Evolutionary conservation across 345 rosid species (phyloP).

Genomic region (Salix brachista): DNA sequence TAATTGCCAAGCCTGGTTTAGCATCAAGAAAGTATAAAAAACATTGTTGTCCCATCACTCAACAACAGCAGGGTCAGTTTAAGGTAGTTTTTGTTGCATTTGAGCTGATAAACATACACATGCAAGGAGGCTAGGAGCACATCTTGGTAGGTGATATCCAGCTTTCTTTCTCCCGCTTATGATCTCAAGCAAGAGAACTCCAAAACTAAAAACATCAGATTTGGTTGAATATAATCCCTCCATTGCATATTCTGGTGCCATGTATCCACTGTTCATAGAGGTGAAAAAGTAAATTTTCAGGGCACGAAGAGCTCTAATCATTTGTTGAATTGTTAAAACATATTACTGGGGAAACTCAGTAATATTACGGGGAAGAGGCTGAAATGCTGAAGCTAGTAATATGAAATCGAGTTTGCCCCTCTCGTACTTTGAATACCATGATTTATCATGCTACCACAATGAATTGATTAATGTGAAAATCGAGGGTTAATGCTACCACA

Average conservation of each 20-base stretch:
- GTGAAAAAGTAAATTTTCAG: background rate
- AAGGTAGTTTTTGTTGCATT: too few relatives aligned
- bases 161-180: slow-evolving; percentile 41
- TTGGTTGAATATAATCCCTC: slow-evolving; percentile 46
- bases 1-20: slow-evolving; percentile 5
- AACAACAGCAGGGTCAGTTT: too few relatives aligned
- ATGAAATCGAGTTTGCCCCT: too few relatives aligned
- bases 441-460: too few relatives aligned
- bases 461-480: too few relatives aligned
- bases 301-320: too few relatives aligned
- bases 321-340: too few relatives aligned
- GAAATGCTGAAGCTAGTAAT: too few relatives aligned
- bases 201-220: slow-evolving; percentile 57
- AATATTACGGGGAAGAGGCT: too few relatives aligned
- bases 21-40: background rate
- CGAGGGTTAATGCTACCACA: too few relatives aligned
- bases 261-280: slow-evolving; percentile 36
- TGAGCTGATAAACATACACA: slow-evolving; percentile 26
- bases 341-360: too few relatives aligned
- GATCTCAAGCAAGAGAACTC: slow-evolving; percentile 53
- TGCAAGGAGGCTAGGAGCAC: slow-evolving; percentile 29
- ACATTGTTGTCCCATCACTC: background rate
- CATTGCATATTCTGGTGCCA: slow-evolving; percentile 55
- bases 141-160: slow-evolving; percentile 12
- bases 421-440: too few relatives aligned